These are phyloP conservation scores for Eucalyptus erythrocorys DNA, from an alignment of 345 rosid species.

Conservation along the genomic window DNA sequence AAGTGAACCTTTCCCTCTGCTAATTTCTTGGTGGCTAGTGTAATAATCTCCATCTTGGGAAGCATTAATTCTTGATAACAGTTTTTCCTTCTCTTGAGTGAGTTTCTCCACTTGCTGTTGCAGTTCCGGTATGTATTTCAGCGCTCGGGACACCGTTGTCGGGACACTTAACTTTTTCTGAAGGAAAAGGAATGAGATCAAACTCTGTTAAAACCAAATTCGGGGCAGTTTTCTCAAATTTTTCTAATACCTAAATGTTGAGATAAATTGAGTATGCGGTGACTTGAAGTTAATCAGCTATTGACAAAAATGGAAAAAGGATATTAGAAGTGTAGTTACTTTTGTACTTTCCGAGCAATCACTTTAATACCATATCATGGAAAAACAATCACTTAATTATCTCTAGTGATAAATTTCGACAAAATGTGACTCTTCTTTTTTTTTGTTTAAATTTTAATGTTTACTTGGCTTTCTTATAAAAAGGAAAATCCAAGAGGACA, in stretches of 20 bases:
- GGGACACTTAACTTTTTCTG: constrained; percentile 31
- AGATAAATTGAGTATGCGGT: neutral
- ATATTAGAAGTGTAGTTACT: neutral
- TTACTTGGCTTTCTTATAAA: neutral
- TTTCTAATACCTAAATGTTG: neutral
- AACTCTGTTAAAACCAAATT: neutral
- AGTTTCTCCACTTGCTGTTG: constrained; percentile 15
- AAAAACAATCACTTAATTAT: neutral
- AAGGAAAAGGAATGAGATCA: neutral
- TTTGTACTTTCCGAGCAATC: neutral
- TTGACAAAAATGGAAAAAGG: neutral
- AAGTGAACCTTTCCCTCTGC: neutral
- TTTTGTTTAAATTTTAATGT: no score
- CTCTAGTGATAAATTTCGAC: accelerated
- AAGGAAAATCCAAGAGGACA: neutral
- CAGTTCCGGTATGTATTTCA: constrained; percentile 25
- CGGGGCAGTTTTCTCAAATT: no score
- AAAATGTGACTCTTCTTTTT: neutral
- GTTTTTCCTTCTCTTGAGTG: constrained; percentile 7
- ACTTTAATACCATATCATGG: neutral
- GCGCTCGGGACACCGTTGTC: constrained; percentile 12
- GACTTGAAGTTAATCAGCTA: neutral
- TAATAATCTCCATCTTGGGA: neutral
- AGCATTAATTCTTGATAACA: constrained; percentile 8
- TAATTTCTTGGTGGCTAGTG: neutral